phyloP scores from a whole-genome alignment of 192 early-diverging fungal species.

The Martensiomyces pterosporus region DNA sequence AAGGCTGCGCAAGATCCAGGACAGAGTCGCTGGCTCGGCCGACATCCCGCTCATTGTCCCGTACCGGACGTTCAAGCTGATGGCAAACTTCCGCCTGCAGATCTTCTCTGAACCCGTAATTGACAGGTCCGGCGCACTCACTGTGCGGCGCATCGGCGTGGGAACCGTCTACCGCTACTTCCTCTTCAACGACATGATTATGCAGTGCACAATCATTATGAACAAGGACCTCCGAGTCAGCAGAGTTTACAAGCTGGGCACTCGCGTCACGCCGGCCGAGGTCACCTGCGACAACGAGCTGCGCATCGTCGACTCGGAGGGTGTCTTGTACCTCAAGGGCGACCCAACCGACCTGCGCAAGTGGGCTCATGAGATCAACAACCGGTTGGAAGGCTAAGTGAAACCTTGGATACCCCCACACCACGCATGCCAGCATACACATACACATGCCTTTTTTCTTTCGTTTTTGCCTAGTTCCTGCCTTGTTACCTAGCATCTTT shows the following conservation, averaged over 20 bases:
- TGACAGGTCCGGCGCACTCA: slow-evolving; percentile 2
- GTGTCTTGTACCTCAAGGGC: slow-evolving; percentile 43
- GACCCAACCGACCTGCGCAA: slow-evolving; percentile 17
- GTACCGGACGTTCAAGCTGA: slow-evolving; percentile 53
- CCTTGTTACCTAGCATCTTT: too few relatives aligned
- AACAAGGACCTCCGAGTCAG: slow-evolving; percentile 38
- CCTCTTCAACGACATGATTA: slow-evolving; percentile 70
- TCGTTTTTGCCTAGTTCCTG: too few relatives aligned
- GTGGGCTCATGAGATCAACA: slow-evolving; percentile 49
- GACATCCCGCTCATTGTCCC: slow-evolving; percentile 51
- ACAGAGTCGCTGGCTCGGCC: slow-evolving; percentile 48
- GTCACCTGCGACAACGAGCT: slow-evolving; percentile 32
- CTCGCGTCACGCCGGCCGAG: slow-evolving; percentile 29
- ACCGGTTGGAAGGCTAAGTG: slow-evolving; percentile 33
- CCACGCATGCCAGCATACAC: too few relatives aligned
- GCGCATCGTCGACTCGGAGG: slow-evolving; percentile 36
- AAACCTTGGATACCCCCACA: too few relatives aligned
- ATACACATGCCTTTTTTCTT: too few relatives aligned
- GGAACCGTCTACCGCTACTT: slow-evolving; percentile 54
- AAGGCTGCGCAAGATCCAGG: slow-evolving; percentile 54
- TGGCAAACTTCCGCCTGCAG: slow-evolving; percentile 47
- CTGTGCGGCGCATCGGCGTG: slow-evolving; percentile 21
- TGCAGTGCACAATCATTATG: slow-evolving; percentile 50
- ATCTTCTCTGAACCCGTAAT: slow-evolving; percentile 15
- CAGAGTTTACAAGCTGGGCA: slow-evolving; percentile 28